Percentiles rank a stretch among this genome's conserved stretches.
Evolutionary conservation across 2,329 filamentous ascomycete genomes (phyloP).

Genomic region (Penicillium verrucosum): DNA sequence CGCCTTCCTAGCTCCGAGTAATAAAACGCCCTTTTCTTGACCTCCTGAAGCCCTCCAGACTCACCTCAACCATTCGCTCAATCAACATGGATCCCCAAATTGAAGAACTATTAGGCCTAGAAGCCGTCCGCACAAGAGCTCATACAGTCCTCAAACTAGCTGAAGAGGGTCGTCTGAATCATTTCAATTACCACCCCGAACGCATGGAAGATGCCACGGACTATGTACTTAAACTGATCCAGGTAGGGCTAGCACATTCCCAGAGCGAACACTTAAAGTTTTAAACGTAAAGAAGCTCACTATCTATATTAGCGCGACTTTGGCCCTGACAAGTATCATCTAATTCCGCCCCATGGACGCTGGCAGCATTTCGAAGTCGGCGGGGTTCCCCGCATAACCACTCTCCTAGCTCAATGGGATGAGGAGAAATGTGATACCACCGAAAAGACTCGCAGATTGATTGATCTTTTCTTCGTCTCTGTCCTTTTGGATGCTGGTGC

Average conservation of each 20-base stretch:
- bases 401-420: conserved; percentile 48
- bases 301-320: conserved; percentile 48
- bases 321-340: conserved; percentile 46
- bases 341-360: conserved; percentile 55
- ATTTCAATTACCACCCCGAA: conserved; percentile 44
- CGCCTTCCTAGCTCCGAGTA: neutral
- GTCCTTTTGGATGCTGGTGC: conserved; percentile 58
- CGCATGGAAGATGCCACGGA: conserved; percentile 42
- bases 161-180: conserved; percentile 38
- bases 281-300: neutral
- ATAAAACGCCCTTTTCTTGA: neutral
- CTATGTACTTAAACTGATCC: conserved; percentile 45
- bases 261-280: neutral
- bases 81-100: conserved; percentile 20
- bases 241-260: conserved; percentile 29
- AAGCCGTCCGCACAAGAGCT: conserved; percentile 30
- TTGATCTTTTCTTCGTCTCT: conserved; percentile 62
- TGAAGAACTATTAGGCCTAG: conserved; percentile 28
- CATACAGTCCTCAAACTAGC: conserved; percentile 35
- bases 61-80: neutral
- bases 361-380: conserved; percentile 65
- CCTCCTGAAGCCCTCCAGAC: neutral
- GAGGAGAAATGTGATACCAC: conserved; percentile 40
- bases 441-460: conserved; percentile 53
- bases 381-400: conserved; percentile 48